Conservation (phyloP, 257 asterid genomes). For the Solanum tacnaense region DNA sequence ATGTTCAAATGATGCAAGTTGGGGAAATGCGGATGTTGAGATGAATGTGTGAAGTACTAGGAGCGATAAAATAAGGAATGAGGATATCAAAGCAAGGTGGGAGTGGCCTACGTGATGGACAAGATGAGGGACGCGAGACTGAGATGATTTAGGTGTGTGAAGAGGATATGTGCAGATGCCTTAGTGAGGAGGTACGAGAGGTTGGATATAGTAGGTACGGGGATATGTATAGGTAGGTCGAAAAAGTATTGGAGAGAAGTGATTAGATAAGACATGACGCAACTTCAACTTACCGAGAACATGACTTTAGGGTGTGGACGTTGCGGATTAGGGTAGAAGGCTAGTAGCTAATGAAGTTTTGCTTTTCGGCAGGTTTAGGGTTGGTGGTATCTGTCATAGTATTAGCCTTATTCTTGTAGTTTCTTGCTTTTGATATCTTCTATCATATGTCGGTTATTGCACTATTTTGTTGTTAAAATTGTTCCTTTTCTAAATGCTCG, state of each 20-base stretch:
- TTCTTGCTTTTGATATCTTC: not conserved
- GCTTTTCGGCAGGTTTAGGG: not conserved
- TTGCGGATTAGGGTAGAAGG: not conserved
- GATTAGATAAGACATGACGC: not conserved
- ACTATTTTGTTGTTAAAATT: not conserved
- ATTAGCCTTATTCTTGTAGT: not conserved
- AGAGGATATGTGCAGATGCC: not conserved
- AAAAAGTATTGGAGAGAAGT: not conserved
- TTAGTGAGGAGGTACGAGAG: not conserved
- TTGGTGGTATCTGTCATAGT: not conserved
- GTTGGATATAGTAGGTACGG: not conserved
- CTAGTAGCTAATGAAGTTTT: not conserved
- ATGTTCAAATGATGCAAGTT: not conserved
- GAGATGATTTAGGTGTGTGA: not conserved
- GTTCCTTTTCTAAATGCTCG: not conserved
- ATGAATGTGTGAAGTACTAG: not conserved
- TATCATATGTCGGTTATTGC: not conserved
- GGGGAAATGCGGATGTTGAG: not conserved
- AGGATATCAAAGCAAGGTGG: not conserved
- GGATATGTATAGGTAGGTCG: not conserved
- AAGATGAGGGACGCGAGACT: not conserved
- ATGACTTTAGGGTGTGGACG: not conserved
- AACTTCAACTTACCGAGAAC: not conserved
- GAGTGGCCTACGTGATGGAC: not conserved
- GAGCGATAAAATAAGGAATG: not conserved